phyloP scores from a whole-genome alignment of 78 protist species.

The Cyanophora paradoxa region DNA sequence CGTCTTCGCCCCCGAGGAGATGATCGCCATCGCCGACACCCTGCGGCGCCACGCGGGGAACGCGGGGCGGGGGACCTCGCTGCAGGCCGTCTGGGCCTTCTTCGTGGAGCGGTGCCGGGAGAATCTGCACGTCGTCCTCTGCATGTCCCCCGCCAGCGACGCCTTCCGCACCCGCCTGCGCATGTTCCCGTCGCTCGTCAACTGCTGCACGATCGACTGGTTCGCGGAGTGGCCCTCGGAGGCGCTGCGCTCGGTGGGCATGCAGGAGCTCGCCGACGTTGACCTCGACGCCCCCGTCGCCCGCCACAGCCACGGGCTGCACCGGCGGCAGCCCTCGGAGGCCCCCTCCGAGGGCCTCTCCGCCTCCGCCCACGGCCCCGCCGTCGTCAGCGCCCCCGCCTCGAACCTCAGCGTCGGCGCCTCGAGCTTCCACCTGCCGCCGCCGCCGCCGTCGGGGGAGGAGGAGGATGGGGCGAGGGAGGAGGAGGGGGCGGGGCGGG shows the following conservation, averaged over 20 bases:
- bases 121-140: constrained; percentile 49
- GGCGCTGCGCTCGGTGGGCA: constrained; percentile 32
- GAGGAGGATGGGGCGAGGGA: no score
- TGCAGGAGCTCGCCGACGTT: background rate
- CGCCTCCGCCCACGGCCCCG: no score
- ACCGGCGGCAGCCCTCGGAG: background rate
- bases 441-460: no score
- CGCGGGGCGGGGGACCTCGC: no score
- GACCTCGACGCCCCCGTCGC: background rate
- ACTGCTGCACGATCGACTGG: constrained; percentile 66
- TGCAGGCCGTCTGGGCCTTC: constrained; percentile 25
- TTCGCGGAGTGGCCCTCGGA: constrained; percentile 52
- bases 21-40: constrained; percentile 39
- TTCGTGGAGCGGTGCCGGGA: constrained; percentile 38
- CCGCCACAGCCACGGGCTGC: no score
- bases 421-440: no score
- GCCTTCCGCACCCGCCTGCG: constrained; percentile 41
- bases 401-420: background rate
- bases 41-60: constrained; percentile 41
- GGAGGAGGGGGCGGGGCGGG: constrained; percentile 23
- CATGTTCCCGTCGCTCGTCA: constrained; percentile 54
- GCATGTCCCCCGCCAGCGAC: constrained; percentile 55
- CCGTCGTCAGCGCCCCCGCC: background rate
- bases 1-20: constrained; percentile 57
- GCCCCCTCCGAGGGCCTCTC: constrained; percentile 25